Evolutionary conservation across 1,284 basidiomycete species (phyloP).

Genomic region (Ceratobasidium sp.): DNA sequence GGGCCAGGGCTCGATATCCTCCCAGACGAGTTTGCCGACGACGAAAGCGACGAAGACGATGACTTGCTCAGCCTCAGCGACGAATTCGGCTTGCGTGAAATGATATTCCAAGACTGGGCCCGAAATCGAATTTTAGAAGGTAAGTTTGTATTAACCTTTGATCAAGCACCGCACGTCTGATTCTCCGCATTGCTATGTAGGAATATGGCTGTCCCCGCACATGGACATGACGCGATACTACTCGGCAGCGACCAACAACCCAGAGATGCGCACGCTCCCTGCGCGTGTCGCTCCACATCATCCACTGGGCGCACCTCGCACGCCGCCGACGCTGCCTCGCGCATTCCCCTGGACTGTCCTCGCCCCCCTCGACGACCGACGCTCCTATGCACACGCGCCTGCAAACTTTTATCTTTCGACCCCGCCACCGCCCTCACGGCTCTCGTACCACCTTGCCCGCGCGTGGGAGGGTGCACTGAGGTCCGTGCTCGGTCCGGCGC

Average conservation of each 20-base stretch:
- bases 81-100: conserved; percentile 30
- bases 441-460: not conserved
- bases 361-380: not conserved
- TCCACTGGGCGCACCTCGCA: conserved; percentile 12
- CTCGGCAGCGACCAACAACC: conserved; percentile 3
- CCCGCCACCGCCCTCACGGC: conserved; percentile 20
- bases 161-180: conserved; percentile 1
- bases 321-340: conserved; percentile 27
- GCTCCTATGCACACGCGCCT: not conserved
- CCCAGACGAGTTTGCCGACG: conserved; percentile 7
- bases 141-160: conserved; percentile 3
- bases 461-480: conserved; percentile 28
- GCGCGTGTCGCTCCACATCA: conserved; percentile 16
- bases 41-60: conserved; percentile 37
- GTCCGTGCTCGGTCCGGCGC: not conserved
- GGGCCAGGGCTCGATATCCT: not conserved
- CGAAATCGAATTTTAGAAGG: conserved; percentile 33
- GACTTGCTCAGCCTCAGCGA: conserved; percentile 28
- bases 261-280: conserved; percentile 30
- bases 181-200: not conserved
- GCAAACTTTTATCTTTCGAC: conserved; percentile 36
- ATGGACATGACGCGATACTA: conserved; percentile 16
- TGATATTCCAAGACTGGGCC: conserved; percentile 40
- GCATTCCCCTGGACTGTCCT: conserved; percentile 2
- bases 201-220: conserved; percentile 37